Conservation (phyloP, 306 rosid genomes). For the Quercus glauca region DNA sequence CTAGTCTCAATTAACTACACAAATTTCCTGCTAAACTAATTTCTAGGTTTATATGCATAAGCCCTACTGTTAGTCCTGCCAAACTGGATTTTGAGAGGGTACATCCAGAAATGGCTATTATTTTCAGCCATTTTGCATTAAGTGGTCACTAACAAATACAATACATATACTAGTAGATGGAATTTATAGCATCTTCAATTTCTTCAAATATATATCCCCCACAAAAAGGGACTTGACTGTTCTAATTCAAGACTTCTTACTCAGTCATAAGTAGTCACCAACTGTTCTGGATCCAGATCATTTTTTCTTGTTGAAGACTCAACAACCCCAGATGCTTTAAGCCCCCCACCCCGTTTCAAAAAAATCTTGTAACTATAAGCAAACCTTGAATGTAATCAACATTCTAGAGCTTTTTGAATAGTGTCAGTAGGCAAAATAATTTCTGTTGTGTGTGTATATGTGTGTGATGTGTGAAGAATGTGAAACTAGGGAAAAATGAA, state of each 20-base stretch:
- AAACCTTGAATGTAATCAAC: background rate
- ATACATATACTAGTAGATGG: background rate
- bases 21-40: background rate
- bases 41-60: too few species aligned
- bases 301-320: background rate
- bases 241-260: too few species aligned
- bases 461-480: too few species aligned
- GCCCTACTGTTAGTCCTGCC: too few species aligned
- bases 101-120: background rate
- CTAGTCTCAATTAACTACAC: background rate
- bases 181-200: background rate
- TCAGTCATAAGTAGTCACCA: too few species aligned
- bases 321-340: background rate
- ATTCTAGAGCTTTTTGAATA: background rate
- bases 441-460: background rate
- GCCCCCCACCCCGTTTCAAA: background rate
- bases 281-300: too few species aligned
- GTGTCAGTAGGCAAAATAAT: background rate
- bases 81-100: too few species aligned
- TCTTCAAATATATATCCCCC: background rate
- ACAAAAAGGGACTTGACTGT: background rate
- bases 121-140: background rate
- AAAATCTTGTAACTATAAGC: background rate
- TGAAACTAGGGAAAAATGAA: too few species aligned
- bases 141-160: background rate